phyloP scores from a whole-genome alignment of 2,329 filamentous ascomycete species.

The Xylaria sp. region DNA sequence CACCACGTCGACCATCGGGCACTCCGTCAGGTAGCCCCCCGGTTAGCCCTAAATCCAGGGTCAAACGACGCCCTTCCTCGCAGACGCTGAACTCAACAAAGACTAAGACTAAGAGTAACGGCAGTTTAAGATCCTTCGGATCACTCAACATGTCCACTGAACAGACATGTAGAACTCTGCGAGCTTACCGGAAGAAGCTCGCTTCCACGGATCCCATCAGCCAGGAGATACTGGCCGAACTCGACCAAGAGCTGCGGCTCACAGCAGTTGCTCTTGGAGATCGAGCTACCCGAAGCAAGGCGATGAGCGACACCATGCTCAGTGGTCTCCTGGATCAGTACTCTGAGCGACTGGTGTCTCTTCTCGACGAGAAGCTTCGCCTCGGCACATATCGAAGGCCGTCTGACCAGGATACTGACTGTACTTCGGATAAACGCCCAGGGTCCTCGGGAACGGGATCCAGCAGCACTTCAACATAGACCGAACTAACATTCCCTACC shows the following conservation, averaged over 20 bases:
- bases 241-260: constrained; percentile 72
- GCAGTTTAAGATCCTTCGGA: constrained; percentile 63
- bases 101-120: constrained; percentile 64
- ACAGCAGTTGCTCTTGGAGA: constrained; percentile 71
- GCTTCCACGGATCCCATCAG: constrained; percentile 66
- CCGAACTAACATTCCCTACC: constrained; percentile 37
- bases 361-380: constrained; percentile 77
- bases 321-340: constrained; percentile 78
- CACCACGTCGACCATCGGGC: constrained; percentile 59
- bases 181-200: constrained; percentile 72
- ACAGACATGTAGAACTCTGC: constrained; percentile 70
- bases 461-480: constrained; percentile 41
- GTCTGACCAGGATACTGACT: constrained; percentile 37
- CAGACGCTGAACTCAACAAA: constrained; percentile 61
- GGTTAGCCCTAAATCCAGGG: constrained; percentile 61
- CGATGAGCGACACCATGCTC: constrained; percentile 68
- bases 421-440: constrained; percentile 34
- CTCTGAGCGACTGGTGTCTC: constrained; percentile 74
- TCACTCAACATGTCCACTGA: constrained; percentile 72
- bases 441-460: constrained; percentile 40
- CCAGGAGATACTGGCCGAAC: constrained; percentile 68
- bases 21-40: constrained; percentile 61
- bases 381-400: constrained; percentile 47
- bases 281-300: constrained; percentile 63
- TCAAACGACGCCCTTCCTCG: constrained; percentile 65